phyloP scores from a whole-genome alignment of 202 grass and related monocot species.

The Tripidium arundinaceum region DNA sequence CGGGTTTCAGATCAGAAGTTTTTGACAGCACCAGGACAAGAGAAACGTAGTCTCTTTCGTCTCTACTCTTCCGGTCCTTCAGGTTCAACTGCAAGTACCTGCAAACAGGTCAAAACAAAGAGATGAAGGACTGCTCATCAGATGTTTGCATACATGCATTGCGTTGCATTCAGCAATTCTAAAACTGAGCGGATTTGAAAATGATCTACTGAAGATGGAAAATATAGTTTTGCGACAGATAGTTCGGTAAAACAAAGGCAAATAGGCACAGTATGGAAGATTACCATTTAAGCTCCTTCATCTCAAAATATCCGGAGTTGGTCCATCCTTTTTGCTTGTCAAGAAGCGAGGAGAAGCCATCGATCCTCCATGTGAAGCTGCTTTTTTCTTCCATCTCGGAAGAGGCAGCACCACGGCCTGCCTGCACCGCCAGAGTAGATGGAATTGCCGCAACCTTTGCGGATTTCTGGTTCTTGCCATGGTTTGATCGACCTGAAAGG shows the following conservation, averaged over 20 bases:
- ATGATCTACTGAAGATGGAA: not conserved
- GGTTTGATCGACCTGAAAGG: not conserved
- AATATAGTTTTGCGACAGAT: not conserved
- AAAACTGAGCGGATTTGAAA: not conserved
- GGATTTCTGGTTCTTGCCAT: slow-evolving; percentile 9
- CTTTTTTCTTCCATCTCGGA: not conserved
- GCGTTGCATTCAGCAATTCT: not conserved
- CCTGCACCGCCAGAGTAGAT: not conserved
- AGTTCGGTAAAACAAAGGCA: not conserved
- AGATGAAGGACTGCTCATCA: not conserved
- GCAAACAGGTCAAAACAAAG: not conserved
- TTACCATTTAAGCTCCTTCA: not conserved
- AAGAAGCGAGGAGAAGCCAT: slow-evolving; percentile 17
- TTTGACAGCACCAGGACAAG: not conserved
- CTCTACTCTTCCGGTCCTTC: not conserved
- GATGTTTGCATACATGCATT: not conserved
- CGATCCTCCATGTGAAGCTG: slow-evolving; percentile 3
- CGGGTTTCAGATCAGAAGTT: not conserved
- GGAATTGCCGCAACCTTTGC: slow-evolving; percentile 7
- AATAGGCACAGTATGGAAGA: not conserved
- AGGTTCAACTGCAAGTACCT: slow-evolving; percentile 29
- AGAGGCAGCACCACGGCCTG: not conserved
- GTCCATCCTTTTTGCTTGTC: slow-evolving; percentile 2
- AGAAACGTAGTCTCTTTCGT: not conserved
- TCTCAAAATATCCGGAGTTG: slow-evolving; percentile 6